phyloP scores from a whole-genome alignment of 768 basidiomycete species.

The Naematelia aurantialba region DNA sequence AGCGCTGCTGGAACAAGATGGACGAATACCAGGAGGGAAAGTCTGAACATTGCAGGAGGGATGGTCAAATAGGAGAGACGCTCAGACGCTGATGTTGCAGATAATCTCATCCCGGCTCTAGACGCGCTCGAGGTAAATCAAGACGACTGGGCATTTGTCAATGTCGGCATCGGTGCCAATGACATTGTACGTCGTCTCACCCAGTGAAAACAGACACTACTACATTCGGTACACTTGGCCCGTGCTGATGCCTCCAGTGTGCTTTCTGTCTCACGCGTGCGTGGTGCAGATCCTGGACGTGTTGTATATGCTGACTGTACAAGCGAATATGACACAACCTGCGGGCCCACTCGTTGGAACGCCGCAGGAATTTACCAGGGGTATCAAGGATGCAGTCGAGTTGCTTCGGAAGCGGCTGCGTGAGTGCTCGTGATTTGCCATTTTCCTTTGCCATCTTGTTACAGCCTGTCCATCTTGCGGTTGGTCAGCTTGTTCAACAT shows the following conservation, averaged over 20 bases:
- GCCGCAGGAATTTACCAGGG: conserved; percentile 35
- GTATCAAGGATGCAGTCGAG: conserved; percentile 36
- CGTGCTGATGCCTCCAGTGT: conserved; percentile 24
- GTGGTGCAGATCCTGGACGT: too few species aligned
- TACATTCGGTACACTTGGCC: not conserved
- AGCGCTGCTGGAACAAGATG: too few species aligned
- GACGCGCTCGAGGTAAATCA: conserved; percentile 20
- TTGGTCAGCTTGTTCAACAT: too few species aligned
- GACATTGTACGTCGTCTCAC: conserved; percentile 41
- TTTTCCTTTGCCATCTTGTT: too few species aligned
- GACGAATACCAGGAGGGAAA: too few species aligned
- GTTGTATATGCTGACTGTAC: too few species aligned
- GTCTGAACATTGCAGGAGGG: too few species aligned
- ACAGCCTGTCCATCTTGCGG: too few species aligned
- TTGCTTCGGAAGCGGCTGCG: conserved; percentile 28
- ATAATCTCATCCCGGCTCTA: conserved; percentile 32
- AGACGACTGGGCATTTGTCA: conserved; percentile 44
- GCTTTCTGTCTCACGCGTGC: conserved; percentile 43
- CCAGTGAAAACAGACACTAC: too few species aligned
- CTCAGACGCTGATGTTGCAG: too few species aligned
- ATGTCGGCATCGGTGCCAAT: conserved; percentile 46
- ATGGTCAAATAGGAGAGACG: too few species aligned
- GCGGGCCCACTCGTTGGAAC: conserved; percentile 18
- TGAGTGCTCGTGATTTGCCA: too few species aligned
- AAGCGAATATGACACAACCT: conserved; percentile 34